Evolutionary conservation across 2,329 filamentous ascomycete genomes (phyloP).

Genomic region (Cadophora sp.): DNA sequence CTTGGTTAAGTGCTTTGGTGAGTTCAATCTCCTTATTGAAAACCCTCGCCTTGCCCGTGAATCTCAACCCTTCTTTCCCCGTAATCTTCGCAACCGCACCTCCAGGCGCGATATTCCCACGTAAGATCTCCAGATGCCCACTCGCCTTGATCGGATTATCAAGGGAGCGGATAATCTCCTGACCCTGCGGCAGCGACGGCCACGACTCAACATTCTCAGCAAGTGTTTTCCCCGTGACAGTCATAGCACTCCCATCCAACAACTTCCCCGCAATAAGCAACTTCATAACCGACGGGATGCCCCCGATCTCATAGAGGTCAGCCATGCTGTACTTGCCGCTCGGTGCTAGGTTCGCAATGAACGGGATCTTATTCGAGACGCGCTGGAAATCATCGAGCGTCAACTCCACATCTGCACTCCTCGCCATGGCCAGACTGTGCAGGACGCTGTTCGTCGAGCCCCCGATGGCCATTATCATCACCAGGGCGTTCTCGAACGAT

Average conservation of each 20-base stretch:
- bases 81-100: conserved; percentile 97
- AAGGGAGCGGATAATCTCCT: conserved; percentile 83
- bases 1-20: conserved; percentile 73
- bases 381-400: conserved; percentile 74
- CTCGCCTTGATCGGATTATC: conserved; percentile 78
- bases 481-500: conserved; percentile 74
- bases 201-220: conserved; percentile 80
- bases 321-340: conserved; percentile 87
- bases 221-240: conserved; percentile 84
- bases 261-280: conserved; percentile 79
- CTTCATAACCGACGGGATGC: conserved; percentile 86
- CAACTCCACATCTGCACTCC: conserved; percentile 69
- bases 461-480: conserved; percentile 71
- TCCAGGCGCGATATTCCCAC: conserved; percentile 85
- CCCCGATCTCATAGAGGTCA: conserved; percentile 85
- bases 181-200: conserved; percentile 78
- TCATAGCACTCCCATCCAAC: conserved; percentile 79
- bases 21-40: conserved; percentile 88
- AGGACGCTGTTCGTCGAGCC: conserved; percentile 75
- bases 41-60: conserved; percentile 78
- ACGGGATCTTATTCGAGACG: conserved; percentile 74
- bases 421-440: conserved; percentile 76
- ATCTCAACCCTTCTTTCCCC: conserved; percentile 86
- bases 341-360: conserved; percentile 76
- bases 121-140: conserved; percentile 87